phyloP scores from a whole-genome alignment of 768 basidiomycete species.

The Leccinellum luteum region DNA sequence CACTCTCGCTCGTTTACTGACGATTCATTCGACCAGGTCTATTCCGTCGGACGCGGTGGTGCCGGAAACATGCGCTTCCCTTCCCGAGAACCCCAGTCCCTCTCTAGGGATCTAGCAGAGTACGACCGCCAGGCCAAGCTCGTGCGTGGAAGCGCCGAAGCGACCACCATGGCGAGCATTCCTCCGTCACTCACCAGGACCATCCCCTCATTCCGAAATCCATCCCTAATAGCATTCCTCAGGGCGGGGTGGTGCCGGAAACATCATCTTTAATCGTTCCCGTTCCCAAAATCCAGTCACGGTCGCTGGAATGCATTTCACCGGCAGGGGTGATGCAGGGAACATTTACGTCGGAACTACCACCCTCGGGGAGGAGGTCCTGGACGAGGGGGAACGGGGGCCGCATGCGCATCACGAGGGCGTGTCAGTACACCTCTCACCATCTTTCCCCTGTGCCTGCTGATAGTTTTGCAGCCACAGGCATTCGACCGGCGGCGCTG shows the following conservation, averaged over 20 bases:
- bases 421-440: constrained; percentile 35
- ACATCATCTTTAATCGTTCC: constrained; percentile 51
- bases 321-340: constrained; percentile 63
- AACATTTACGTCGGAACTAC: constrained; percentile 45
- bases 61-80: constrained; percentile 82
- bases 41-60: constrained; percentile 75
- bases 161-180: constrained; percentile 34
- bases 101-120: constrained; percentile 24
- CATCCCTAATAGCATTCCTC: constrained; percentile 44
- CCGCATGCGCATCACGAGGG: constrained; percentile 31
- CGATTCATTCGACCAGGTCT: constrained; percentile 12
- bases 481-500: constrained; percentile 64
- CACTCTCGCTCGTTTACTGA: neutral
- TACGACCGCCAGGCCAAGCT: constrained; percentile 22
- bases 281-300: constrained; percentile 42
- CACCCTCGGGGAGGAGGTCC: constrained; percentile 12
- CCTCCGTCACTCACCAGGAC: neutral
- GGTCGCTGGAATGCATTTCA: constrained; percentile 41
- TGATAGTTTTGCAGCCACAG: constrained; percentile 47
- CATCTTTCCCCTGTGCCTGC: neutral
- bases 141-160: constrained; percentile 27
- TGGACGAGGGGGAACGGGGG: constrained; percentile 36
- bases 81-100: constrained; percentile 46
- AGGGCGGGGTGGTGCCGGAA: constrained; percentile 66
- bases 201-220: neutral